Conservation (phyloP, 805 yeast species). For the Lipomyces starkeyi region DNA sequence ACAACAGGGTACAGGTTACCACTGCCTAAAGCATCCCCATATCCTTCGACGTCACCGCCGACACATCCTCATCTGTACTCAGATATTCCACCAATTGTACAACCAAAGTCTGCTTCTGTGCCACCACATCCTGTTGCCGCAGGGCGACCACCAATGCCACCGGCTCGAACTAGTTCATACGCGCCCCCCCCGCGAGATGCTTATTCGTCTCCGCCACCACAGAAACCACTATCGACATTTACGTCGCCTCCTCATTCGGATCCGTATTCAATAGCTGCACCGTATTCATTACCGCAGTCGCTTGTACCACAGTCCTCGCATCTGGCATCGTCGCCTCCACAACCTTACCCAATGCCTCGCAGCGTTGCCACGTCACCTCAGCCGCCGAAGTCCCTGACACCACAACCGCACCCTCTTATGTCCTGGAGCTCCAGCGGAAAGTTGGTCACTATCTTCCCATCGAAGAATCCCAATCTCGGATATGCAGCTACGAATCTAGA, state of each 20-base stretch:
- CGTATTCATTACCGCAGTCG: background rate
- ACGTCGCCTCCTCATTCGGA: background rate
- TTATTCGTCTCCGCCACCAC: background rate
- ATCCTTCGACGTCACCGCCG: slow-evolving; percentile 3
- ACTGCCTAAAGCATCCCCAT: background rate
- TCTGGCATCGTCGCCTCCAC: background rate
- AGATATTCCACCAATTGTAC: slow-evolving; percentile 18
- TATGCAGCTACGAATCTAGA: slow-evolving; percentile 46
- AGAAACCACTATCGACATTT: background rate
- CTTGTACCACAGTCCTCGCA: background rate
- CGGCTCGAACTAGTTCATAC: slow-evolving; percentile 14
- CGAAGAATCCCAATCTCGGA: slow-evolving; percentile 32
- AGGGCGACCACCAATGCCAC: slow-evolving; percentile 3
- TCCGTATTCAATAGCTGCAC: background rate
- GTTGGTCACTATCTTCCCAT: slow-evolving; percentile 55
- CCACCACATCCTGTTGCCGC: slow-evolving; percentile 20
- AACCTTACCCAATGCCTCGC: background rate
- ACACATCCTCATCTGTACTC: slow-evolving; percentile 20
- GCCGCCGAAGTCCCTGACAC: background rate
- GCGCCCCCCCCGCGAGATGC: background rate
- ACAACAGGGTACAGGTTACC: background rate
- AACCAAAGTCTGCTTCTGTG: slow-evolving; percentile 11
- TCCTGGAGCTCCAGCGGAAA: slow-evolving; percentile 61
- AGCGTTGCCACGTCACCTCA: slow-evolving; percentile 7
- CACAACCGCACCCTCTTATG: slow-evolving; percentile 59